Evolutionary conservation across 257 asterid species (phyloP), one percentile per base, ranked within the genome.

Genomic region (Lycium barbarum): DNA sequence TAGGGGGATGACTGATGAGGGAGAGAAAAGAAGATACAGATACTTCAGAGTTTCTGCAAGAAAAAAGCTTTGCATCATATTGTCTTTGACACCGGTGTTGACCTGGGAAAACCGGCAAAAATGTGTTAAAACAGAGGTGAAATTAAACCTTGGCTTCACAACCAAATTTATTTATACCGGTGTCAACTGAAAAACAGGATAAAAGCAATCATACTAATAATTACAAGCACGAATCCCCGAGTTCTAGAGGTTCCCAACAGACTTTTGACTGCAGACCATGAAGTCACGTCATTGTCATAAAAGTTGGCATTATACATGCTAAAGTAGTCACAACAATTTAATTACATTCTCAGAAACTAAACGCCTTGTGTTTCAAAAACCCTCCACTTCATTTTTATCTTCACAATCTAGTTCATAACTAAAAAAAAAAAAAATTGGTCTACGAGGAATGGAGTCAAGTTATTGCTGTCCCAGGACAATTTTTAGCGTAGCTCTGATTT

Each of bases 51-150:
- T 97, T 93, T 97, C 99, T 0, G 99, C 99, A 13, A 95, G 93
- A 68, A 97, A 97, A 88, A 97, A 97, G 93, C 99, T 97, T 82
- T 97, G 99, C 99, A 97, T 97, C 99, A 94, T 92, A 92, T 97
- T 92, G 93, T 97, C 99, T 87, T 95, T 95, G 38, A 93, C 95
- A 4, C 99, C 99, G 1, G 98, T 94, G 79, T 90, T 95, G 45
- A 97, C 99, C 99, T 97, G 95, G 86, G 67, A 82, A 65, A 35
- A 88, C 53, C 84, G 3, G 45, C 49, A 85, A 79, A 76, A n/a
- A 65, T 11, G 40, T 8, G 38, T 67, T 86, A 43, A 83, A 49
- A 79, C 49, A 72, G 84, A 49, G 12, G 66, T 51, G 82, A 76
- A 76, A 68, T 68, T 14, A 68, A 68, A 36, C 1, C n/a, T 49